These are phyloP conservation scores for Dysphania ambrosioides DNA, from an alignment of 148 eudicot genomes.

Conservation along the genomic window DNA sequence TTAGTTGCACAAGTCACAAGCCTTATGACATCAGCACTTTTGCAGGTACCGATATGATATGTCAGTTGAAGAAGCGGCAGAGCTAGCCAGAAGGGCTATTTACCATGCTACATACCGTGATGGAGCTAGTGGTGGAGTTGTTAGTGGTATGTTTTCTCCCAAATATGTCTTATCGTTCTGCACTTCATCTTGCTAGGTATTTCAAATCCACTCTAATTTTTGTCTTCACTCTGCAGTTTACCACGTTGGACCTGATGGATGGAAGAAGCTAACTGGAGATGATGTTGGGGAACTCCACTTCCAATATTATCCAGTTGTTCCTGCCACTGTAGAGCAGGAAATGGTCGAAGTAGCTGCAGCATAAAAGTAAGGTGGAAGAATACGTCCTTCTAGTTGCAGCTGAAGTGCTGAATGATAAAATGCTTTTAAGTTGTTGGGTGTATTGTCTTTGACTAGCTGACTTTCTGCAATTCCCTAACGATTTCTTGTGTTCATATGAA, in stretches of 20 bases:
- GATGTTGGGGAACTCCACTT: slow-evolving; percentile 94
- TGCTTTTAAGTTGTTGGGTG: not conserved
- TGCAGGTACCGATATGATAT: slow-evolving; percentile 69
- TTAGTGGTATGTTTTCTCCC: slow-evolving; percentile 78
- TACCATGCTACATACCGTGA: slow-evolving; percentile 97
- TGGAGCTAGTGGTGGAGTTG: slow-evolving; percentile 98
- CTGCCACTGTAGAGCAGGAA: slow-evolving; percentile 68
- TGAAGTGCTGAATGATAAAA: not conserved
- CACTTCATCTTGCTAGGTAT: too few relatives aligned
- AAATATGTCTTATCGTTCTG: too few relatives aligned
- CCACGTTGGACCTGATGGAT: slow-evolving; percentile 79
- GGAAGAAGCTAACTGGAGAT: slow-evolving; percentile 92
- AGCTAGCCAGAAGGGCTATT: slow-evolving; percentile 79
- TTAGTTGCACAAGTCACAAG: not conserved
- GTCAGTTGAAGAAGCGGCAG: slow-evolving; percentile 79
- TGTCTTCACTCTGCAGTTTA: slow-evolving; percentile 49
- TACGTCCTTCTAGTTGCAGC: not conserved
- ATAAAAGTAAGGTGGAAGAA: slow-evolving; percentile 17
- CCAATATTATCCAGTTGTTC: slow-evolving; percentile 65
- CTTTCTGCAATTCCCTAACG: not conserved
- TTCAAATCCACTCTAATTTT: not conserved
- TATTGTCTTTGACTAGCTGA: not conserved
- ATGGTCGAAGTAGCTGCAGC: slow-evolving; percentile 61
- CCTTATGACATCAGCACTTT: not conserved
- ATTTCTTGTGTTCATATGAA: not conserved